Evolutionary conservation across 805 yeast species (phyloP), one percentile per base, ranked within the genome.

Genomic region (Kluyveromyces nonfermentans): DNA sequence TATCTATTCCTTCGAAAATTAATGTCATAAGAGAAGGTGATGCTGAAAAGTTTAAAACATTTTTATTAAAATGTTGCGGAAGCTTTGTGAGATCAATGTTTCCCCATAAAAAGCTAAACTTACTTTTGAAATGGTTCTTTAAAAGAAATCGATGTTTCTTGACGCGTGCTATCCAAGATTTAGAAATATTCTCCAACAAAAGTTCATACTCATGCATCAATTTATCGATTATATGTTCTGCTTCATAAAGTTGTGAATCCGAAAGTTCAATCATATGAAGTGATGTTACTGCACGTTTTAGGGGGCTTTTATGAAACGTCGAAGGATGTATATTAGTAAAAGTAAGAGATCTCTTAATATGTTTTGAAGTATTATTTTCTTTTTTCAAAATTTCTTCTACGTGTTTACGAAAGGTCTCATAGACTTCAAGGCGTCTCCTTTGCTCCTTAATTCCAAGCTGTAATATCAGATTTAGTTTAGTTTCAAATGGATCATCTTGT

Each of bases 401-500:
- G 9, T 39, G 62, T 28, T 55, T 55, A 31, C 74, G 74, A 44
- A 73, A 70, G 7, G 69, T 61, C 7, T 52, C 56, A 20, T 64
- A 54, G 46, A 83, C 80, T 19, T 74, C 75, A 10, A 75, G 40
- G 48, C 96, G 69, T 41, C 70, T 66, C 50, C 68, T 70, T 56
- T 86, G 94, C 51, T 81, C 90, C n/a, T 70, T 46, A 17, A 64
- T 41, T 1, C 95, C 95, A 9, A 82, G 69, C 51, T 81, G 80
- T 54, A 73, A 79, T 21, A 82, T 75, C 54, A 76, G 68, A 18
- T 77, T 73, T 38, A 89, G 64, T 52, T 85, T 80, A 7, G 79
- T 69, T 61, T 90, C 97, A 59, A 89, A 88, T 7, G 95, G 90
- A 62, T 90, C 97, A 60, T 85, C 95, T 44, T 85, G 95, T 49